Percentiles rank a stretch among this genome's conserved stretches.
phyloP scores from a whole-genome alignment of 1,284 basidiomycete species.

The Tausonia pullulans region DNA sequence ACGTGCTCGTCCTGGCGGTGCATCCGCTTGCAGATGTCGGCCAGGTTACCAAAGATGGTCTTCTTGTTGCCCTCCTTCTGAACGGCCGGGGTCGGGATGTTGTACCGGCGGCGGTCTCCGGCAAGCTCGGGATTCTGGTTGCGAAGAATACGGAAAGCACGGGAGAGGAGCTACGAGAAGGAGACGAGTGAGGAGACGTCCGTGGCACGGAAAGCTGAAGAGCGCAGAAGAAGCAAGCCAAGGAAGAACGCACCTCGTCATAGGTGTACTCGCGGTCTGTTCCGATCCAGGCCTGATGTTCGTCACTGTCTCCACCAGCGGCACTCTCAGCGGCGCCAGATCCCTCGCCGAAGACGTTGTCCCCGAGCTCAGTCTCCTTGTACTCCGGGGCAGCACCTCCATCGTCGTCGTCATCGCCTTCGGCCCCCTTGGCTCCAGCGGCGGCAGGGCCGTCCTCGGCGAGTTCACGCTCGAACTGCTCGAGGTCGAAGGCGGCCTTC shows the following conservation, averaged over 20 bases:
- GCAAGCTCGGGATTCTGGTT: slow-evolving; percentile 90
- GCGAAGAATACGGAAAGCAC: slow-evolving; percentile 85
- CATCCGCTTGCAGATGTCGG: slow-evolving; percentile 97
- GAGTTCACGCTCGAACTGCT: slow-evolving; percentile 83
- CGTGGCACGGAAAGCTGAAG: neutral
- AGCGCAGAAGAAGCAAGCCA: no score
- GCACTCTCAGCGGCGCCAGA: slow-evolving; percentile 47
- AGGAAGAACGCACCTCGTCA: slow-evolving; percentile 52
- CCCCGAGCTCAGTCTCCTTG: slow-evolving; percentile 69
- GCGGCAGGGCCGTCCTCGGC: slow-evolving; percentile 37
- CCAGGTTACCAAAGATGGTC: slow-evolving; percentile 87
- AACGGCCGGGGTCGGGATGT: slow-evolving; percentile 92
- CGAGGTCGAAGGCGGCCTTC: slow-evolving; percentile 40
- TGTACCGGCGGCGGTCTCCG: slow-evolving; percentile 82
- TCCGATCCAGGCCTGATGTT: slow-evolving; percentile 66
- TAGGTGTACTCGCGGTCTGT: slow-evolving; percentile 93
- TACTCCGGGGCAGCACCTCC: slow-evolving; percentile 47
- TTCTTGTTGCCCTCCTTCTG: slow-evolving; percentile 92
- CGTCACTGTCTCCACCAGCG: slow-evolving; percentile 44
- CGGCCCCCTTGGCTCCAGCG: slow-evolving; percentile 33
- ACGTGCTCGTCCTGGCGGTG: slow-evolving; percentile 98
- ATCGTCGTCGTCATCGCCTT: slow-evolving; percentile 51
- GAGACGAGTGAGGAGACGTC: neutral
- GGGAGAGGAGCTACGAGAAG: slow-evolving; percentile 61
- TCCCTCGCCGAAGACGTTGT: slow-evolving; percentile 55